Percentiles rank a stretch among this genome's conserved stretches.
phyloP scores from a whole-genome alignment of 768 basidiomycete genomes.

The Boletus rufocinnamomeus region DNA sequence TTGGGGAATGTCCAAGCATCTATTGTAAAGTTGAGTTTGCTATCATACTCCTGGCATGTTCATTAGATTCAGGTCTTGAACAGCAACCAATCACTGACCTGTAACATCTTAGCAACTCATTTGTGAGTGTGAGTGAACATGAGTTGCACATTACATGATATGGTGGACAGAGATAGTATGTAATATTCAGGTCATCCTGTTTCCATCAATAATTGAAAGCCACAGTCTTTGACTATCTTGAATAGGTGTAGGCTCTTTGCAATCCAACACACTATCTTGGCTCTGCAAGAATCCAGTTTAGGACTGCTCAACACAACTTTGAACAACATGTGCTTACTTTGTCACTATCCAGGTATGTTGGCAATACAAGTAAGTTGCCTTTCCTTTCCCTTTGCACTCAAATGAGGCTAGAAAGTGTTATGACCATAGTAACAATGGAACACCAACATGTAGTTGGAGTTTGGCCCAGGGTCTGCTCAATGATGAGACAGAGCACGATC shows the following conservation, averaged over 20 bases:
- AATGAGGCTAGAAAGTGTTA: background rate
- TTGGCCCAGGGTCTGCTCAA: too few relatives aligned
- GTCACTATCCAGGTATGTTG: background rate
- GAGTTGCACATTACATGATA: background rate
- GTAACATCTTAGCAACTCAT: background rate
- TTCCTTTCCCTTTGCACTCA: background rate
- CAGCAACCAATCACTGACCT: background rate
- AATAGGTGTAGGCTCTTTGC: background rate
- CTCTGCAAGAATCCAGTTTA: background rate
- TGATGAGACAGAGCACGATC: too few relatives aligned
- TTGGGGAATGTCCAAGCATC: constrained; percentile 4
- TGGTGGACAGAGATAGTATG: background rate
- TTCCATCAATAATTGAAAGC: background rate
- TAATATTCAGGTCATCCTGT: background rate
- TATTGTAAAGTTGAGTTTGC: background rate
- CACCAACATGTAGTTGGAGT: too few relatives aligned
- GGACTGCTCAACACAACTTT: background rate
- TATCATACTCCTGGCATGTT: constrained; percentile 1
- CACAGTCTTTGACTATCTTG: background rate
- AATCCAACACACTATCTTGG: background rate
- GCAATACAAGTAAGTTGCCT: background rate
- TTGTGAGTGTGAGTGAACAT: background rate
- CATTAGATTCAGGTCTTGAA: background rate
- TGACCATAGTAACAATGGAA: too few relatives aligned
- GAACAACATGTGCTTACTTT: background rate